Evolutionary conservation across 495 filamentous ascomycete species (phyloP).

Genomic region (Neurospora terricola): DNA sequence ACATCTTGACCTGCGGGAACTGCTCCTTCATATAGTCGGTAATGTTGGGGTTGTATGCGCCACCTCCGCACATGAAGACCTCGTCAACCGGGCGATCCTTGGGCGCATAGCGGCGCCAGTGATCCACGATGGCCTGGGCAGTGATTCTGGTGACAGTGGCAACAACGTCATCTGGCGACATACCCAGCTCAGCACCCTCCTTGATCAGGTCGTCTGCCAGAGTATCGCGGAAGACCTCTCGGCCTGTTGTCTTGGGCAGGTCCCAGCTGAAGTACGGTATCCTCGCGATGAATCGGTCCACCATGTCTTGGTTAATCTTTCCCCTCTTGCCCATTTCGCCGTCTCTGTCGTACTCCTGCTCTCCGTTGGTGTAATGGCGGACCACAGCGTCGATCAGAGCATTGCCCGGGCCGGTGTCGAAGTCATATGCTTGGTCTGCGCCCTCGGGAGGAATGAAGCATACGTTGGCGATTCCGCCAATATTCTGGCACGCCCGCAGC

Average conservation of each 20-base stretch:
- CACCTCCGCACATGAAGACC: conserved; percentile 52
- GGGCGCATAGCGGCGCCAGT: conserved; percentile 43
- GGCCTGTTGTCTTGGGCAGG: conserved; percentile 48
- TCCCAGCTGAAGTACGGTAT: conserved; percentile 39
- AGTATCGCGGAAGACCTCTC: conserved; percentile 48
- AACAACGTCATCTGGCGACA: conserved; percentile 39
- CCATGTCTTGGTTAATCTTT: conserved; percentile 40
- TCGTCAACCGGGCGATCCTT: conserved; percentile 36
- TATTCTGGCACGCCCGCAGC: conserved; percentile 48
- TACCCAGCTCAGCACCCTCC: conserved; percentile 32
- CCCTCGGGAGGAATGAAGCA: conserved; percentile 50
- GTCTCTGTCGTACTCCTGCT: conserved; percentile 37
- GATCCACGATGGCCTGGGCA: conserved; percentile 45
- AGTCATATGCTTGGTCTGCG: conserved; percentile 40
- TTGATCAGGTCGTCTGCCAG: conserved; percentile 38
- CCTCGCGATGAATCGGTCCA: conserved; percentile 38
- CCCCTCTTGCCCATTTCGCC: conserved; percentile 44
- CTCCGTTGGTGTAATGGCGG: conserved; percentile 35
- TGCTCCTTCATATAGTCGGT: conserved; percentile 37
- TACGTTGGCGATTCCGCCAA: conserved; percentile 50
- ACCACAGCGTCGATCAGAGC: conserved; percentile 37
- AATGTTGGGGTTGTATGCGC: conserved; percentile 49
- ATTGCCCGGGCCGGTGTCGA: conserved; percentile 42
- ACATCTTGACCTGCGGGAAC: conserved; percentile 38
- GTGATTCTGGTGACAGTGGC: conserved; percentile 49